Evolutionary conservation across 2,329 filamentous ascomycete species (phyloP).

Genomic region (Epichloe scottii): DNA sequence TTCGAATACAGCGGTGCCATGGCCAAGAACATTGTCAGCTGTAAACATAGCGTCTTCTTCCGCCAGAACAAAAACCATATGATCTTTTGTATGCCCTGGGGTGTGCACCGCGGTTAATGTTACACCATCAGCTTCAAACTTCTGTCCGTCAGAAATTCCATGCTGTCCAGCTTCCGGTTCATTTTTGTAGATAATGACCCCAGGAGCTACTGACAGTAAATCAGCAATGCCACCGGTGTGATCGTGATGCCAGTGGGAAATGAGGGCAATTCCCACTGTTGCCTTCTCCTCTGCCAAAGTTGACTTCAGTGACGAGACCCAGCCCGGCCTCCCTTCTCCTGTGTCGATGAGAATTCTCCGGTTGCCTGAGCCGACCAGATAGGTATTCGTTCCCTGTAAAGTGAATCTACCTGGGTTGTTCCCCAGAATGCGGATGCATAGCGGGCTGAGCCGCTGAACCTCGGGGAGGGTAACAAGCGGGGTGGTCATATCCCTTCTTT

Average conservation of each 20-base stretch:
- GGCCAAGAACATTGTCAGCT: conserved; percentile 77
- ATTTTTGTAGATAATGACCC: conserved; percentile 54
- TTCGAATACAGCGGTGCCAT: conserved; percentile 79
- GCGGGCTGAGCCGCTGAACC: conserved; percentile 64
- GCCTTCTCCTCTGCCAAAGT: conserved; percentile 57
- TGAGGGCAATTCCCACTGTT: conserved; percentile 53
- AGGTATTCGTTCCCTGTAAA: conserved; percentile 81
- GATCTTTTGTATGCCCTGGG: conserved; percentile 66
- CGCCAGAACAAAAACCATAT: conserved; percentile 64
- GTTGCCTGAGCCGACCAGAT: conserved; percentile 68
- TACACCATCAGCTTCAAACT: conserved; percentile 45
- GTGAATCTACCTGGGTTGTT: conserved; percentile 81
- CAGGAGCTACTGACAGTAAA: conserved; percentile 50
- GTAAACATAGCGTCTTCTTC: conserved; percentile 81
- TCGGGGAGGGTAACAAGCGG: conserved; percentile 51
- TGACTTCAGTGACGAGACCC: conserved; percentile 53
- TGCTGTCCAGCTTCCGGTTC: conserved; percentile 38
- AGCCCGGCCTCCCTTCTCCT: conserved; percentile 65
- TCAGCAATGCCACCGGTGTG: conserved; percentile 68
- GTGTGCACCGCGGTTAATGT: conserved; percentile 52
- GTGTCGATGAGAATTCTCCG: conserved; percentile 78
- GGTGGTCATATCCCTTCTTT: conserved; percentile 5
- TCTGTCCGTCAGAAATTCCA: conserved; percentile 35
- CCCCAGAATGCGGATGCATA: conserved; percentile 72
- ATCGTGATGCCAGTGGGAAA: conserved; percentile 91